Percentiles rank a stretch among this genome's conserved stretches.
Evolutionary conservation across 208 protist genomes (phyloP).

Genomic region (Wallacemonas sp.): DNA sequence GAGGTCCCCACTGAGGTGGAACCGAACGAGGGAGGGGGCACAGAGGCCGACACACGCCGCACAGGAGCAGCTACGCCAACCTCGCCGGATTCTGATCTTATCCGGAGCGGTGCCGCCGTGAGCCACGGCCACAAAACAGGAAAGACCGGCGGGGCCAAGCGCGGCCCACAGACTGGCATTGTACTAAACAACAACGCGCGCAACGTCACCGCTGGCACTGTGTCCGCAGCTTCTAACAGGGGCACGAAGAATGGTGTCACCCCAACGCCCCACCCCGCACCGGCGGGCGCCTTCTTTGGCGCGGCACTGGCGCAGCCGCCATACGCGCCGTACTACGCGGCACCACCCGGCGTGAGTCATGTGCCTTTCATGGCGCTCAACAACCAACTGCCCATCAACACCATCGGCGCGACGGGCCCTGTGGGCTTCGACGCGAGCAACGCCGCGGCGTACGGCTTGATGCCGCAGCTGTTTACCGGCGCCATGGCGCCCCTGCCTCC

Average conservation of each 20-base stretch:
- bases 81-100: slow-evolving; percentile 1
- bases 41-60: background rate
- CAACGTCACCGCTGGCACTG: background rate
- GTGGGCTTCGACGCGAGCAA: background rate
- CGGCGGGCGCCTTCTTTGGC: background rate
- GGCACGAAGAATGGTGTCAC: too few relatives aligned
- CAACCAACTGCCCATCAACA: slow-evolving; percentile 16
- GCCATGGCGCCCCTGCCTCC: background rate
- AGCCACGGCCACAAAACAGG: background rate
- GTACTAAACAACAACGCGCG: slow-evolving; percentile 5
- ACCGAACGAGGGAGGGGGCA: background rate
- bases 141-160: background rate
- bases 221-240: background rate
- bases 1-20: slow-evolving; percentile 18
- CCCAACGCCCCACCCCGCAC: background rate
- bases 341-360: slow-evolving; percentile 5
- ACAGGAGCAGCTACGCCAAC: background rate
- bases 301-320: background rate
- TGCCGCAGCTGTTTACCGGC: background rate
- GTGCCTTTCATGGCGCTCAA: slow-evolving; percentile 30
- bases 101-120: background rate
- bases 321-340: slow-evolving; percentile 6
- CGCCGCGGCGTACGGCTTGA: background rate
- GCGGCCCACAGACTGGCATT: background rate
- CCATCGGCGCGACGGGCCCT: background rate